A percentile compares a stretch with the other conserved stretches of the same genome.
Conservation (phyloP, 1,284 basidiomycete genomes). For the Ceratobasidium theobromae region DNA sequence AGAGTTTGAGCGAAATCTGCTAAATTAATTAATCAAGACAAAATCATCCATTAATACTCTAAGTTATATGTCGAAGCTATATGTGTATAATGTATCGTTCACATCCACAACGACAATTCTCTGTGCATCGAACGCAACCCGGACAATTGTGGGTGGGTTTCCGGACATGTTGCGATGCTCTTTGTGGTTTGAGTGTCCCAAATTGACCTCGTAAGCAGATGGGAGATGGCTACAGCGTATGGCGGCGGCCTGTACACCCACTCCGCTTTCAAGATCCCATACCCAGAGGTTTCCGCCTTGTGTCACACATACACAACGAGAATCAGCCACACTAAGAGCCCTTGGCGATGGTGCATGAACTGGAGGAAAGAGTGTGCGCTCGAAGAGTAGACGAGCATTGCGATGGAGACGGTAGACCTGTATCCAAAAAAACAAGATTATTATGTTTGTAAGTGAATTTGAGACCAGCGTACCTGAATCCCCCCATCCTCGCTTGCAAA, state of each 20-base stretch:
- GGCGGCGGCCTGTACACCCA: conserved; percentile 29
- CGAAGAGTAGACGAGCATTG: conserved; percentile 66
- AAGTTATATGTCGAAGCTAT: conserved; percentile 24
- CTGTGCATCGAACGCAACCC: conserved; percentile 26
- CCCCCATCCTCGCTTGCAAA: conserved; percentile 58
- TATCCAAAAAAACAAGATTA: conserved; percentile 42
- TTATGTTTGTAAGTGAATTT: conserved; percentile 34
- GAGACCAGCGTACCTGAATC: conserved; percentile 24
- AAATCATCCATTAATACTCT: too few species aligned
- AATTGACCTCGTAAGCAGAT: neutral
- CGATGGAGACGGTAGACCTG: conserved; percentile 72
- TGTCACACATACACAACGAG: conserved; percentile 72
- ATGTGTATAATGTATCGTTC: conserved; percentile 5
- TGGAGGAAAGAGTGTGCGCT: conserved; percentile 65
- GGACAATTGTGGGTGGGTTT: neutral
- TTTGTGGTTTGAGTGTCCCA: neutral
- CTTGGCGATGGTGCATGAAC: conserved; percentile 58
- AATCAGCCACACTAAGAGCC: conserved; percentile 70
- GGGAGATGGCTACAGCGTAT: neutral
- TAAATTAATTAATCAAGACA: too few species aligned
- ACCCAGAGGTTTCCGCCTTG: conserved; percentile 73
- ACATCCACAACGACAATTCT: conserved; percentile 16
- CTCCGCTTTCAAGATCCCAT: conserved; percentile 73
- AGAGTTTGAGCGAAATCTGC: too few species aligned
- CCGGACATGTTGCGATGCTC: neutral